Percentiles rank a stretch among this genome's conserved stretches.
phyloP scores from a whole-genome alignment of 495 filamentous ascomycete species.

The Chaetomium tenue region DNA sequence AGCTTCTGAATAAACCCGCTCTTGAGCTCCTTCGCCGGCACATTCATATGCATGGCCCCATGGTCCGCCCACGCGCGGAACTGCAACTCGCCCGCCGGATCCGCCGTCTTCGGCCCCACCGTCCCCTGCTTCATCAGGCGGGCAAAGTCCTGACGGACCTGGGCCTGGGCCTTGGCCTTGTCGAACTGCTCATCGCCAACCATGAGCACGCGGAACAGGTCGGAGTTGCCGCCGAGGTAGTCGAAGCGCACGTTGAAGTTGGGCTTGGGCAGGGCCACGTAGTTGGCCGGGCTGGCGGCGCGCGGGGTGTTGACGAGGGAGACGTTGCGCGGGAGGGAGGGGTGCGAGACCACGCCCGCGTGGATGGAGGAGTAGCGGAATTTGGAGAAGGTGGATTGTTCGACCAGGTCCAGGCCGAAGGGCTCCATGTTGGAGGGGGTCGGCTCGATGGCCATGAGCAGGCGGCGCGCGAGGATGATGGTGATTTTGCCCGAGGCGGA shows the following conservation, averaged over 20 bases:
- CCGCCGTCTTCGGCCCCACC: constrained; percentile 20
- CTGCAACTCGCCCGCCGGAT: constrained; percentile 25
- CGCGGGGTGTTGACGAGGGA: constrained; percentile 31
- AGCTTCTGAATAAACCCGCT: constrained; percentile 51
- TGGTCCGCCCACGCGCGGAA: constrained; percentile 42
- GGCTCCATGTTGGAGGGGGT: constrained; percentile 36
- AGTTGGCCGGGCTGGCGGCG: constrained; percentile 30
- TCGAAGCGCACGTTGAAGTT: constrained; percentile 28
- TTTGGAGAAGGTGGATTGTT: constrained; percentile 37
- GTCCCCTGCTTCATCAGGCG: constrained; percentile 33
- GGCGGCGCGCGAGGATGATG: constrained; percentile 38
- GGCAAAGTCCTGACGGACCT: constrained; percentile 35
- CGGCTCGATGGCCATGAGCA: constrained; percentile 44
- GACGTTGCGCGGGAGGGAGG: constrained; percentile 27
- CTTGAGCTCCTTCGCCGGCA: constrained; percentile 25
- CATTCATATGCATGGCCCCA: constrained; percentile 40
- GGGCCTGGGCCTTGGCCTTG: constrained; percentile 31
- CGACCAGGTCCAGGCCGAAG: constrained; percentile 38
- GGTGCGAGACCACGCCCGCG: constrained; percentile 40
- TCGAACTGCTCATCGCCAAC: constrained; percentile 37
- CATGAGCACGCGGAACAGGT: constrained; percentile 42
- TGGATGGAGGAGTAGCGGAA: constrained; percentile 37
- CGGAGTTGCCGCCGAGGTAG: constrained; percentile 32
- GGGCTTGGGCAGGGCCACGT: constrained; percentile 29
- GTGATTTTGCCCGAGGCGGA: constrained; percentile 31